Evolutionary conservation across 108 stramenopile genomes (phyloP).

Genomic region (Skeletonema tropicum): DNA sequence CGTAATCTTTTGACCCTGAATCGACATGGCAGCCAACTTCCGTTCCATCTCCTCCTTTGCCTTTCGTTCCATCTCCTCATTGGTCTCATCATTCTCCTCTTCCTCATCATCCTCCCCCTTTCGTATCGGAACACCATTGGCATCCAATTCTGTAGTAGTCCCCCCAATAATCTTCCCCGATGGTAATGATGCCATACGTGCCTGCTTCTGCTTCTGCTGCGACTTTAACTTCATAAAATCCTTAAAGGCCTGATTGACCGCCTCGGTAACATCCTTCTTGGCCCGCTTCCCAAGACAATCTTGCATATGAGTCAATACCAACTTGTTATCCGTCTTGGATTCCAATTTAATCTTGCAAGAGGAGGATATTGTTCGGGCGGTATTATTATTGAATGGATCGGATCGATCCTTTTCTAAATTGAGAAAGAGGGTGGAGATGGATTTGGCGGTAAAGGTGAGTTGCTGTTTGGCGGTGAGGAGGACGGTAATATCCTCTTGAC

Average conservation of each 20-base stretch:
- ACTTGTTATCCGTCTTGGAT: constrained; percentile 19
- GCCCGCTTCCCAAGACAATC: constrained; percentile 14
- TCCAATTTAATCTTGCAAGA: constrained; percentile 12
- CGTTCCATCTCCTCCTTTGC: background rate
- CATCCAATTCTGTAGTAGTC: background rate
- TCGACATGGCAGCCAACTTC: background rate
- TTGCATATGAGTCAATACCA: background rate
- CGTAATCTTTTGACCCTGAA: constrained; percentile 9
- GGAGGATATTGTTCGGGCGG: constrained; percentile 1
- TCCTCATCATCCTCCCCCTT: too few species aligned
- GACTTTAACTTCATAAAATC: constrained; percentile 1
- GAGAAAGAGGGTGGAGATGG: constrained; percentile 6
- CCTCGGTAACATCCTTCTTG: constrained; percentile 19
- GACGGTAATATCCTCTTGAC: constrained; percentile 5
- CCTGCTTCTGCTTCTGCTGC: constrained; percentile 9
- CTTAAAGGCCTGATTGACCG: constrained; percentile 13
- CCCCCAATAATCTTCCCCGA: background rate
- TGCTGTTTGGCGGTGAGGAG: background rate
- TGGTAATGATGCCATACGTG: background rate
- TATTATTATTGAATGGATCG: constrained; percentile 23
- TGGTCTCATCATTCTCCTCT: background rate
- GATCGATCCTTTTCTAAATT: constrained; percentile 3
- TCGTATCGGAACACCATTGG: background rate
- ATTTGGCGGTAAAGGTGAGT: constrained; percentile 1
- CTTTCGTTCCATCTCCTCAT: constrained; percentile 9